Conservation (phyloP, 768 basidiomycete species). For the Leucocoprinus leucothites region DNA sequence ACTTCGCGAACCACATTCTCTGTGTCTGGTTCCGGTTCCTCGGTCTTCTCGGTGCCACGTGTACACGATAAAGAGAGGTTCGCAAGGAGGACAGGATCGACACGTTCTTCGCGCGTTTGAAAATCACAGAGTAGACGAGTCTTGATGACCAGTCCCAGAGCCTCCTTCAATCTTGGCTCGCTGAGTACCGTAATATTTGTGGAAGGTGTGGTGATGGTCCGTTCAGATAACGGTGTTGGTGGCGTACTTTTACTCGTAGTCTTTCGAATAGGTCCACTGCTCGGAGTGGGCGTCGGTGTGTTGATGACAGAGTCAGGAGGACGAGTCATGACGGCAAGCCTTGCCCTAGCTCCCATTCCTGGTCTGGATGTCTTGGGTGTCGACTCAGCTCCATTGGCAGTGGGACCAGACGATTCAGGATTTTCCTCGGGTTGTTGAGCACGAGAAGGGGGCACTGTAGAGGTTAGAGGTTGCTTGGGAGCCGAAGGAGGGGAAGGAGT, state of each 20-base stretch:
- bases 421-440: neutral
- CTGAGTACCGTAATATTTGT: constrained; percentile 27
- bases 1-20: constrained; percentile 49
- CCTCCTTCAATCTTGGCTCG: constrained; percentile 51
- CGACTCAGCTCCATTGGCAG: neutral
- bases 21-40: constrained; percentile 25
- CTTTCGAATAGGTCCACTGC: neutral
- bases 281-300: neutral
- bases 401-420: neutral
- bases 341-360: neutral
- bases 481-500: neutral
- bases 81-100: constrained; percentile 59
- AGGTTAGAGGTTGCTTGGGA: neutral
- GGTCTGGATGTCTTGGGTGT: neutral
- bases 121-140: constrained; percentile 57
- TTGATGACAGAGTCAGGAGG: neutral
- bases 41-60: constrained; percentile 24
- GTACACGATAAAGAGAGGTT: constrained; percentile 46
- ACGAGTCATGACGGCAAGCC: neutral
- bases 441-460: neutral
- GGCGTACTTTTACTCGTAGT: neutral
- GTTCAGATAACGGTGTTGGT: neutral
- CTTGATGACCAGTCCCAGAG: constrained; percentile 60
- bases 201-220: neutral
- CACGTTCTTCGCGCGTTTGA: constrained; percentile 59